phyloP scores from a whole-genome alignment of 2,329 filamentous ascomycete species.

The Sordariomycetes sp. region DNA sequence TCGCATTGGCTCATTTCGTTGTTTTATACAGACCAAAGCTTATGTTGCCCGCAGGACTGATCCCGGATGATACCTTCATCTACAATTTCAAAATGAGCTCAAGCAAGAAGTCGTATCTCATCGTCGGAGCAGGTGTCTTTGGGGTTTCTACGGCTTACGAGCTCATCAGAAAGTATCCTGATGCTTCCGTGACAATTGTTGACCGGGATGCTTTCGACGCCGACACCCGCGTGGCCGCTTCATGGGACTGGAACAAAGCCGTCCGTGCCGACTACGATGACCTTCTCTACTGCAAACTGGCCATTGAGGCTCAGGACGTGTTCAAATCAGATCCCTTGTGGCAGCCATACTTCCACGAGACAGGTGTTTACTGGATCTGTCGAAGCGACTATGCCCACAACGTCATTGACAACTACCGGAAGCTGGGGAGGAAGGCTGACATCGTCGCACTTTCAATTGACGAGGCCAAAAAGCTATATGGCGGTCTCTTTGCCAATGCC shows the following conservation, averaged over 20 bases:
- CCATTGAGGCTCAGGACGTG: constrained; percentile 54
- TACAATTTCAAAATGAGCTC: no score
- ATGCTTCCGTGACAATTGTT: constrained; percentile 44
- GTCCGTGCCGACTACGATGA: constrained; percentile 62
- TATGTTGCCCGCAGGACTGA: no score
- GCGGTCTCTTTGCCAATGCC: constrained; percentile 49
- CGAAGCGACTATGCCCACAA: constrained; percentile 38
- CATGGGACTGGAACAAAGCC: constrained; percentile 67
- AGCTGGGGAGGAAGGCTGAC: constrained; percentile 28
- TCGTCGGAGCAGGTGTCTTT: constrained; percentile 58
- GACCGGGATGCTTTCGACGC: constrained; percentile 46
- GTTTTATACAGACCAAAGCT: no score
- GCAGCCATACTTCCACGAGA: constrained; percentile 47
- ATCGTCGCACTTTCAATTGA: constrained; percentile 34
- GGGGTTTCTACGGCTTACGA: constrained; percentile 58
- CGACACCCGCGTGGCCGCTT: constrained; percentile 44
- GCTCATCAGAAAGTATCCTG: constrained; percentile 40
- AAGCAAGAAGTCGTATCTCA: constrained; percentile 42
- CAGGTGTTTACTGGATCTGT: constrained; percentile 49
- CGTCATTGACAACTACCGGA: constrained; percentile 44
- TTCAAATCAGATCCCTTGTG: constrained; percentile 51
- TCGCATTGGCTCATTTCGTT: no score
- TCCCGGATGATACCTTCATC: no score
- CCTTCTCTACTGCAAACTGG: constrained; percentile 53
- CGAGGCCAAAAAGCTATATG: constrained; percentile 39